Evolutionary conservation across 73 alveolate species (phyloP).

Genomic region (Paramecium biaurelia): DNA sequence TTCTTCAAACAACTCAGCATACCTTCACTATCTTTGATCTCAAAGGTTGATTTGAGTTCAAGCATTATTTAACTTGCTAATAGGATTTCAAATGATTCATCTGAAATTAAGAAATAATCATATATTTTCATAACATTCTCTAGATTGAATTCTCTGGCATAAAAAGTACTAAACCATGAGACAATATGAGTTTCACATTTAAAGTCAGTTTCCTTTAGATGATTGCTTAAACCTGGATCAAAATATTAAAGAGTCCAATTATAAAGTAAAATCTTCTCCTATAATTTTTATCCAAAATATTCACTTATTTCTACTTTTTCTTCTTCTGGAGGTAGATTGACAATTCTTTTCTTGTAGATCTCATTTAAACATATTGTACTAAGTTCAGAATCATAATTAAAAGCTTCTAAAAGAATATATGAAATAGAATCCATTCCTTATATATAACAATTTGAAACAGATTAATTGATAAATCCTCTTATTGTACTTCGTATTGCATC

Average conservation of each 20-base stretch:
- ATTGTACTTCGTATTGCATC: not conserved
- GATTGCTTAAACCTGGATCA: not conserved
- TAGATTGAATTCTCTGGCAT: not conserved
- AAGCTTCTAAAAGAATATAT: not conserved
- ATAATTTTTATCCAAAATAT: not conserved
- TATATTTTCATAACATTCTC: not conserved
- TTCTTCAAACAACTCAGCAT: slow-evolving; percentile 18
- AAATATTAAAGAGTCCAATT: not conserved
- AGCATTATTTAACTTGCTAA: not conserved
- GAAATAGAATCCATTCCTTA: slow-evolving; percentile 47
- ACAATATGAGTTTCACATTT: not conserved
- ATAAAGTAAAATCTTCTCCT: slow-evolving; percentile 6
- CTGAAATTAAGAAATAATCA: not conserved
- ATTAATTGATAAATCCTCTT: not conserved
- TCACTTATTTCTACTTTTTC: not conserved
- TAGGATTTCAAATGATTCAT: slow-evolving; percentile 7
- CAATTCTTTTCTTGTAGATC: slow-evolving; percentile 4
- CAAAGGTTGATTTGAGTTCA: slow-evolving; percentile 16
- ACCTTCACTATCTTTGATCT: slow-evolving; percentile 42
- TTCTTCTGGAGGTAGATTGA: not conserved
- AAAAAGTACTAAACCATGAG: slow-evolving; percentile 20
- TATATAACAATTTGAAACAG: not conserved
- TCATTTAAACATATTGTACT: slow-evolving; percentile 19
- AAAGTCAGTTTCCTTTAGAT: not conserved
- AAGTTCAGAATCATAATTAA: slow-evolving; percentile 14